phyloP scores from a whole-genome alignment of 78 protist species.

The Bodo saltans region DNA sequence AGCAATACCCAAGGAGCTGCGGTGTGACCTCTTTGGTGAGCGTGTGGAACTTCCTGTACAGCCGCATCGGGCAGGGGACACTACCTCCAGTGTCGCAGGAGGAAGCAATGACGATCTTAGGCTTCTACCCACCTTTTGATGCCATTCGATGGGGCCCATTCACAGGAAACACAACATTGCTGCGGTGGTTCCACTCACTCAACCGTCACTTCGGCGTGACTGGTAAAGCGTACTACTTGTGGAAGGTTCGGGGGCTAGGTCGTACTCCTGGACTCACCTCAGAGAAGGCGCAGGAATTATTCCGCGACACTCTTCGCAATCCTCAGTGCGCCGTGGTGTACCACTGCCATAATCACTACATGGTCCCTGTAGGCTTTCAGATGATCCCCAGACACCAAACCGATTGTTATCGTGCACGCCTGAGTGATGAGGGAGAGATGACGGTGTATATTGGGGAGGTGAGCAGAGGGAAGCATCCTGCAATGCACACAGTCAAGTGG shows the following conservation, averaged over 20 bases:
- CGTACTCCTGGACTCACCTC: neutral
- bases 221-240: neutral
- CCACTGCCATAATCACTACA: conserved; percentile 26
- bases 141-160: conserved; percentile 20
- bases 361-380: conserved; percentile 11
- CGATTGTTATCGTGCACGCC: neutral
- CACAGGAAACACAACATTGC: conserved; percentile 9
- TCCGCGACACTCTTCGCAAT: neutral
- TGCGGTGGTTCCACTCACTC: neutral
- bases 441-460: neutral
- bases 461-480: neutral
- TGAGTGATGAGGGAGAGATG: neutral
- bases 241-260: neutral
- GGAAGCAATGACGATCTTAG: neutral
- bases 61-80: neutral
- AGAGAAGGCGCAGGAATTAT: neutral
- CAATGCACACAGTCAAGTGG: neutral
- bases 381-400: neutral
- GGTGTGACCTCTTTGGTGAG: neutral
- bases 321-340: neutral
- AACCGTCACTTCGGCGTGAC: neutral
- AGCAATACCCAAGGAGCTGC: conserved; percentile 14
- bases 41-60: conserved; percentile 13
- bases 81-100: conserved; percentile 14
- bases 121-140: conserved; percentile 12